phyloP scores from a whole-genome alignment of 2,329 filamentous ascomycete species.

The Verticillium dahliae region DNA sequence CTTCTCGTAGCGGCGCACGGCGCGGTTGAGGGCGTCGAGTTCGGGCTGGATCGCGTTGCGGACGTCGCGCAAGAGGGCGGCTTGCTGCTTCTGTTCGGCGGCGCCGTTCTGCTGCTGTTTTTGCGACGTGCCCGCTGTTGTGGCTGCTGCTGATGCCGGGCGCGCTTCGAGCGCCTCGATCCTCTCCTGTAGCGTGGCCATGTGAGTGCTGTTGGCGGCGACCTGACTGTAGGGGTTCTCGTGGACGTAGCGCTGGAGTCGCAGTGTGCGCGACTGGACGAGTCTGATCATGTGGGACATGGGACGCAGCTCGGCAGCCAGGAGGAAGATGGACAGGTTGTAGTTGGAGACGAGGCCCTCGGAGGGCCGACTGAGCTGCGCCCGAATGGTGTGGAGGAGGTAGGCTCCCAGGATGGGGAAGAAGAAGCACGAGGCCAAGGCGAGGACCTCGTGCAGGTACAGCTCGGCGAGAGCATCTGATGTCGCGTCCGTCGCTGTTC shows the following conservation, averaged over 20 bases:
- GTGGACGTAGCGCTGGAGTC: slow-evolving; percentile 69
- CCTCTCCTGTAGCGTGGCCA: slow-evolving; percentile 55
- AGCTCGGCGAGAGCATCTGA: slow-evolving; percentile 54
- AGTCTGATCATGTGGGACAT: slow-evolving; percentile 76
- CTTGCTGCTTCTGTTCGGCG: slow-evolving; percentile 30
- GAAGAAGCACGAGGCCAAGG: slow-evolving; percentile 71
- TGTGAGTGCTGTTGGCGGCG: slow-evolving; percentile 25
- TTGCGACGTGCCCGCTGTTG: slow-evolving; percentile 20
- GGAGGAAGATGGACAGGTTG: slow-evolving; percentile 84
- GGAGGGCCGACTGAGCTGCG: slow-evolving; percentile 73
- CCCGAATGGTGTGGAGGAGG: slow-evolving; percentile 73
- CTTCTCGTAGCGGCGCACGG: slow-evolving; percentile 88
- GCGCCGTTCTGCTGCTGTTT: slow-evolving; percentile 23
- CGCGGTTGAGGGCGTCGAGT: slow-evolving; percentile 80
- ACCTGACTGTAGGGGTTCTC: slow-evolving; percentile 38
- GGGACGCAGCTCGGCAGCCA: slow-evolving; percentile 80
- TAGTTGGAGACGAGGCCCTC: slow-evolving; percentile 88
- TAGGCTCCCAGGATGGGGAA: slow-evolving; percentile 76
- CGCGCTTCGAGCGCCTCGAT: slow-evolving; percentile 64
- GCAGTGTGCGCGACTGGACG: slow-evolving; percentile 69
- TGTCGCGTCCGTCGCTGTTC: slow-evolving; percentile 8
- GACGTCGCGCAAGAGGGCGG: slow-evolving; percentile 48
- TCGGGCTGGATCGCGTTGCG: slow-evolving; percentile 68
- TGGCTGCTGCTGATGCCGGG: slow-evolving; percentile 20
- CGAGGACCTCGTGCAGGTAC: slow-evolving; percentile 66